phyloP scores from a whole-genome alignment of 768 basidiomycete genomes.

The Tubosaeta brunneosetosa region DNA sequence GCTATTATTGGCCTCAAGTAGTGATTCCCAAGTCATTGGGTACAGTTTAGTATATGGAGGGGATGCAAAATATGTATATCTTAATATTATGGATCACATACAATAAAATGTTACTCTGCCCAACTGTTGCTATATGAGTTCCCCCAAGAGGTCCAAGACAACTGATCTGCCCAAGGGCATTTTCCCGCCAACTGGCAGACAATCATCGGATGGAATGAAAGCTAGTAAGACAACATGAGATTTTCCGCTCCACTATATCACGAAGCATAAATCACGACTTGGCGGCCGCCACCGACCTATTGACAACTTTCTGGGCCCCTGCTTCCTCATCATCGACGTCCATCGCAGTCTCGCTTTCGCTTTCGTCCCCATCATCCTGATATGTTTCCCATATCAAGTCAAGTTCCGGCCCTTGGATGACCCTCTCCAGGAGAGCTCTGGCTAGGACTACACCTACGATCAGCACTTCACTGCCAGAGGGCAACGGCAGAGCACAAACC shows the following conservation, averaged over 20 bases:
- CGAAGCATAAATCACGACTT: neutral
- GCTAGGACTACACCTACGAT: conserved; percentile 44
- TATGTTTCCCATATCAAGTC: conserved; percentile 62
- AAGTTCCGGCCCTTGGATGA: conserved; percentile 70
- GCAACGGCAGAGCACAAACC: conserved; percentile 36
- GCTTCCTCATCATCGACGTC: conserved; percentile 61
- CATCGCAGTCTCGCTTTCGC: conserved; percentile 28
- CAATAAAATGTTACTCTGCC: too few relatives aligned
- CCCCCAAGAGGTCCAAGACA: too few relatives aligned
- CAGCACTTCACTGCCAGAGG: conserved; percentile 1
- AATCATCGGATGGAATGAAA: too few relatives aligned
- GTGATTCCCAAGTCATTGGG: neutral
- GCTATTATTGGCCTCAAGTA: neutral
- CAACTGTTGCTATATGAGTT: too few relatives aligned
- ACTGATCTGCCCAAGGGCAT: too few relatives aligned
- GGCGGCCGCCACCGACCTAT: neutral
- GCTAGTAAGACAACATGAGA: neutral
- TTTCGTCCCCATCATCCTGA: conserved; percentile 42
- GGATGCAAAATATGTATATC: too few relatives aligned
- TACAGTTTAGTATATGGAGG: too few relatives aligned
- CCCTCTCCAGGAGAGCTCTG: conserved; percentile 55
- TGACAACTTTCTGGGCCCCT: conserved; percentile 26
- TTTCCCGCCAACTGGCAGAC: too few relatives aligned
- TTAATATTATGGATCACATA: too few relatives aligned
- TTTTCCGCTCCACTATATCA: conserved; percentile 37